These are phyloP conservation scores for Coemansia sp. DNA, from an alignment of 192 early-diverging fungal genomes.

Conservation along the genomic window DNA sequence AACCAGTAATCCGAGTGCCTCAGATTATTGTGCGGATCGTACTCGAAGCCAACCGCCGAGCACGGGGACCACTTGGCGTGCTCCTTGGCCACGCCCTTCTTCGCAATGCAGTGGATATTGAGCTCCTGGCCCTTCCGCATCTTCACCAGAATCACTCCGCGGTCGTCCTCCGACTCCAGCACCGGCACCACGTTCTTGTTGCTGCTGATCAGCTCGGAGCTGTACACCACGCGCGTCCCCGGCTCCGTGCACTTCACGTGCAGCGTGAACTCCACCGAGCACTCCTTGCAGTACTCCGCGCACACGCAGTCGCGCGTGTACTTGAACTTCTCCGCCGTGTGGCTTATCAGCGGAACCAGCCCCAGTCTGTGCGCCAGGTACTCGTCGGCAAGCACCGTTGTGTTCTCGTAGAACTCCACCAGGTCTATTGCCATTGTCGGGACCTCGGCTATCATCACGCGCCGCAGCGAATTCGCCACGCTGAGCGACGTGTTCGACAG, in stretches of 20 bases:
- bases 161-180: slow-evolving; percentile 62
- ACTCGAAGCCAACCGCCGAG: slow-evolving; percentile 88
- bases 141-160: slow-evolving; percentile 82
- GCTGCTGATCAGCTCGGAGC: slow-evolving; percentile 74
- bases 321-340: slow-evolving; percentile 73
- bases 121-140: slow-evolving; percentile 92
- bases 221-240: slow-evolving; percentile 77
- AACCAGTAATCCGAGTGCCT: slow-evolving; percentile 91
- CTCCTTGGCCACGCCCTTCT: slow-evolving; percentile 97
- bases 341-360: slow-evolving; percentile 85
- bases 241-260: slow-evolving; percentile 82
- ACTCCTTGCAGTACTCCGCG: slow-evolving; percentile 80
- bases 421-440: slow-evolving; percentile 98
- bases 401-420: slow-evolving; percentile 93
- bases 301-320: slow-evolving; percentile 81
- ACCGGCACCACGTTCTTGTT: slow-evolving; percentile 72
- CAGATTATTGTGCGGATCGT: slow-evolving; percentile 94
- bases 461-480: slow-evolving; percentile 88
- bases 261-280: slow-evolving; percentile 86
- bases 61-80: slow-evolving; percentile 97
- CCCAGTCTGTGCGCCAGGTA: slow-evolving; percentile 94
- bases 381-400: slow-evolving; percentile 92
- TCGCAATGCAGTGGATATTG: slow-evolving; percentile 86
- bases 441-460: slow-evolving; percentile 98
- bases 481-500: slow-evolving; percentile 78